Evolutionary conservation across 768 basidiomycete genomes (phyloP), one percentile per base, ranked within the genome.

Genomic region (Leccinum disarticulatum): DNA sequence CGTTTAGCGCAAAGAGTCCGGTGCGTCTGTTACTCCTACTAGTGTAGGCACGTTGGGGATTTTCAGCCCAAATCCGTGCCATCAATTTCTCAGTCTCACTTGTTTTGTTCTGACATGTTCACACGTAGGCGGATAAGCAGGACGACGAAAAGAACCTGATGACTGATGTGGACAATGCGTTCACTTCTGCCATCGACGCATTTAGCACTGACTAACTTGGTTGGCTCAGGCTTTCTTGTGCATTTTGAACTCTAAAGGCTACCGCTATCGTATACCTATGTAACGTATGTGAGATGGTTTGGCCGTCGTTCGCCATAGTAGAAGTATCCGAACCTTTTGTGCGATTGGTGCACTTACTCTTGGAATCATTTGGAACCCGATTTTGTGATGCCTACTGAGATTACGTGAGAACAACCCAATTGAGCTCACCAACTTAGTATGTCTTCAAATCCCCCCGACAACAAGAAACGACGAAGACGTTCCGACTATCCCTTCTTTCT

Each of bases 401-500:
- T 33, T 33, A 33, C 33, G 33, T 33, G 33, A 33, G 33, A 35
- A 35, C 2, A 14, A 35, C 33, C 13, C 33, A 35, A 35, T 35
- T 35, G 33, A 35, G 25, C 25, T 25, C 25, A 3, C 25, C 3
- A 25, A 25, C 25, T 25, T 25, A 25, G 25, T 25, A 43, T 46
- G 43, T 13, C 43, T 49, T 27, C 48, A 27, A 49, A 27, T 49
- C 30, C 33, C 33, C 25, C 17, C 30, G 30, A 47, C 48, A 43
- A 70, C 68, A 64, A 75, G 55, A 83, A 80, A 66, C 63, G 57
- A 10, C 73, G 83, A 52, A 72, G 61, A 33, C 81, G 83, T 2
- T 67, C 75, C 3, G 83, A 88, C 61, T 91, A 90, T 65, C 65
- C 62, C 6, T 90, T 82, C 67, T 83, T 83, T 61, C 77, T 89